phyloP scores from a whole-genome alignment of 2,329 filamentous ascomycete species.

The Sarocladium strictum region DNA sequence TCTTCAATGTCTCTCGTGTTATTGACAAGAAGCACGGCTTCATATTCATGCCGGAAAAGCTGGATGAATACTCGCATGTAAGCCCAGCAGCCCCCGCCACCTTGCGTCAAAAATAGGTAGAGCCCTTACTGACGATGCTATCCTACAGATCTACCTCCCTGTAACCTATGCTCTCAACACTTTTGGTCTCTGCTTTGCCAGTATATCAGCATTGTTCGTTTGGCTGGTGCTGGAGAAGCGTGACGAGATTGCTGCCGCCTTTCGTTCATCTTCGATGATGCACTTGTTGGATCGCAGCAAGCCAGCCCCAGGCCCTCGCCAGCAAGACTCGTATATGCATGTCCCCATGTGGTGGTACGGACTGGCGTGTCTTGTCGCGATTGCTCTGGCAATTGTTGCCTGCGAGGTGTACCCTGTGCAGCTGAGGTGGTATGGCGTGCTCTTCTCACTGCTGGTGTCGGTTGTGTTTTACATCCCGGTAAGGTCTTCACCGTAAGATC shows the following conservation, averaged over 20 bases:
- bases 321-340: conserved; percentile 32
- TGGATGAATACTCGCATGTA: conserved; percentile 43
- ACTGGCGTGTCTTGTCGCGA: background rate
- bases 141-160: conserved; percentile 35
- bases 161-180: conserved; percentile 31
- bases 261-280: conserved; percentile 13
- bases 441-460: conserved; percentile 32
- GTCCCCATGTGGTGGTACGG: conserved; percentile 36
- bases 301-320: background rate
- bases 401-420: conserved; percentile 14
- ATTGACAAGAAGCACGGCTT: conserved; percentile 38
- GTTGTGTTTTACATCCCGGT: conserved; percentile 36
- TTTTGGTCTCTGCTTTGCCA: conserved; percentile 18
- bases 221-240: conserved; percentile 26
- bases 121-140: conserved; percentile 20
- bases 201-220: conserved; percentile 20
- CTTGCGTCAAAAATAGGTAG: too few relatives aligned
- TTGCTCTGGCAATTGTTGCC: background rate
- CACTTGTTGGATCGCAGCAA: background rate
- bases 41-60: conserved; percentile 28
- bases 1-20: conserved; percentile 43
- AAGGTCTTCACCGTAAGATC: conserved; percentile 36
- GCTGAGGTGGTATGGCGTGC: conserved; percentile 26
- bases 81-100: background rate
- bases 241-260: conserved; percentile 15